Evolutionary conservation across 495 filamentous ascomycete genomes (phyloP).

Genomic region (Talaromyces trachyspermus): DNA sequence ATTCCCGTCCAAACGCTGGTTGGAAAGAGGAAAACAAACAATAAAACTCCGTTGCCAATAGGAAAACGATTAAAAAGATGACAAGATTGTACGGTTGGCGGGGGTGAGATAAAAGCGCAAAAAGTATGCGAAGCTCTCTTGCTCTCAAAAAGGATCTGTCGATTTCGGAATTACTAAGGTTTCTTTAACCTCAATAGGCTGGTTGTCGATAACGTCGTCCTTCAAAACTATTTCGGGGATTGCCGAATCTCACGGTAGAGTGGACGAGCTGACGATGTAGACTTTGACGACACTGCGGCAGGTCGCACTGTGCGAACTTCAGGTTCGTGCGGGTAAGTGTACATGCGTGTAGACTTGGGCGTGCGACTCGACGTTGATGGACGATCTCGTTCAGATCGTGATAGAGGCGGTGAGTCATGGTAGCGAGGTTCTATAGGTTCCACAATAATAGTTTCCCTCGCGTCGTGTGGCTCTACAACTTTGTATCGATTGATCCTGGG

Average conservation of each 20-base stretch:
- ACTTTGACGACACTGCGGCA: neutral
- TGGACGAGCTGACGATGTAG: conserved; percentile 8
- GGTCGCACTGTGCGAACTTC: conserved; percentile 1
- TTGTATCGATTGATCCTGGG: conserved; percentile 7
- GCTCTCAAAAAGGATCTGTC: neutral
- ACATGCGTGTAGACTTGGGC: neutral
- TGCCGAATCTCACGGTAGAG: conserved; percentile 15
- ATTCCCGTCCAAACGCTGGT: too few species aligned
- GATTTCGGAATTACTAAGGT: neutral
- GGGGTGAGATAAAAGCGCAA: neutral
- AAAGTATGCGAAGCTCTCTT: neutral
- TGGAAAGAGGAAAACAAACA: neutral
- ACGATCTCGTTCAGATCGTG: conserved; percentile 4
- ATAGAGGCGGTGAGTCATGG: neutral
- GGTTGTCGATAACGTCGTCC: conserved; percentile 5
- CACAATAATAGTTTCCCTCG: neutral
- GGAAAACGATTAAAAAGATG: neutral
- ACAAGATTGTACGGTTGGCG: neutral
- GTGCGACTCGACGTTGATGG: neutral
- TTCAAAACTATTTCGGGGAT: neutral
- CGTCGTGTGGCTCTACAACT: neutral
- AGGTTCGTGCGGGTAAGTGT: conserved; percentile 12
- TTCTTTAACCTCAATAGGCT: neutral
- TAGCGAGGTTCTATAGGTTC: neutral
- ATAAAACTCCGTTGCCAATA: neutral